Evolutionary conservation across 1,284 basidiomycete species (phyloP), one percentile per base, ranked within the genome.

Genomic region (Afroboletus lepidellus): DNA sequence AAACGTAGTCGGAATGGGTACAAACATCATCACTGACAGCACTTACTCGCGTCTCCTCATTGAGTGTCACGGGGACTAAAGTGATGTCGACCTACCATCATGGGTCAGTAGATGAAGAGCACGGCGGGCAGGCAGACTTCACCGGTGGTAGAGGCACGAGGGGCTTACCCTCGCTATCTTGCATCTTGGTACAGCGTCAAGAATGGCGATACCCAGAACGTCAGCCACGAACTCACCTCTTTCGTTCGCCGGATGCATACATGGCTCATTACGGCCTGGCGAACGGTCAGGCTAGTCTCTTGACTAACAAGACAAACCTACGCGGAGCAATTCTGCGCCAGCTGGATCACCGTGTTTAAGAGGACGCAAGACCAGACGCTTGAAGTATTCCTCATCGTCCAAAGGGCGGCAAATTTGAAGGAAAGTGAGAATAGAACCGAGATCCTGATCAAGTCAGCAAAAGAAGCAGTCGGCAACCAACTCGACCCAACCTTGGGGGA

Each of bases 191-290:
- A 46, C 30, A 29, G n/a, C 8, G 24, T 63, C 8, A 62, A 50
- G 16, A 30, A 45, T 18, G 45, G 48, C 30, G 38, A n/a, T 21
- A 21, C 12, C 8, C 34, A 18, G 29, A 4, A 8, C 29, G 24
- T 21, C 29, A 5, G 41, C 18, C 29, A n/a, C n/a, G 7, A 49
- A 45, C 72, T 42, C 34, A 85, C 88, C 71, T 94, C 90, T 69
- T 94, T 94, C 5, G 91, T 94, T 30, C 92, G 80, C 6, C 92
- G 85, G 41, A 96, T 85, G 49, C 92, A 91, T 15, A 85, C 78
- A 25, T 91, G 87, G 41, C 76, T 83, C 79, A 95, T 92, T n/a
- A 96, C 71, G 5, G 87, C 90, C 85, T 91, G 56, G 20, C 41
- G 38, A 13, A 30, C 33, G 12, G 53, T 44, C 44, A 61, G 46